Percentiles rank a stretch among this genome's conserved stretches.
phyloP scores from a whole-genome alignment of 2,329 filamentous ascomycete species.

The Ophiostoma sp. region DNA sequence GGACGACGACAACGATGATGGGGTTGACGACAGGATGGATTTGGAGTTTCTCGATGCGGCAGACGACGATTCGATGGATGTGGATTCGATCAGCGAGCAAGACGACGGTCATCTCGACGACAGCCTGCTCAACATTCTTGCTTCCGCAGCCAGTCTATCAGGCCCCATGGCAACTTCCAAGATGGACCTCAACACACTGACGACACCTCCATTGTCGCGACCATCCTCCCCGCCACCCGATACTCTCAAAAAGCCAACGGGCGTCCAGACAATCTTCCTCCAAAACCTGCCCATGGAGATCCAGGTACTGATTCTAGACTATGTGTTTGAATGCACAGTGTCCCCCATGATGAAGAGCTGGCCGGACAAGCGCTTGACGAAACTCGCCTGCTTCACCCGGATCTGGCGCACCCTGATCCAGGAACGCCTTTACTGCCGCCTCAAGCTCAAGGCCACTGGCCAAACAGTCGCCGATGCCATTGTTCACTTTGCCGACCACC shows the following conservation, averaged over 20 bases:
- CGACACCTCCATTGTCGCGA: background rate
- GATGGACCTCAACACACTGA: slow-evolving; percentile 6
- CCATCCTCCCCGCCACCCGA: background rate
- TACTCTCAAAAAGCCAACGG: background rate
- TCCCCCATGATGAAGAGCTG: slow-evolving; percentile 55
- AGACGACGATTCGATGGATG: slow-evolving; percentile 27
- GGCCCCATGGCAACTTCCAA: background rate
- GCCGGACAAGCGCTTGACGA: slow-evolving; percentile 57
- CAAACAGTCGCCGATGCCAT: slow-evolving; percentile 56
- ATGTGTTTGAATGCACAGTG: slow-evolving; percentile 63
- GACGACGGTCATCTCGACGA: slow-evolving; percentile 15
- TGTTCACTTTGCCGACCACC: slow-evolving; percentile 53
- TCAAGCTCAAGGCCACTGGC: slow-evolving; percentile 67
- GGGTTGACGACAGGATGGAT: background rate
- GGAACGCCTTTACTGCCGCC: slow-evolving; percentile 65
- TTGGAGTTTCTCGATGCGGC: background rate
- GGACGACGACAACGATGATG: background rate
- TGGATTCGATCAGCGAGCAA: slow-evolving; percentile 22
- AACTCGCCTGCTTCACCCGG: slow-evolving; percentile 56
- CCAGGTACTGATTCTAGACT: slow-evolving; percentile 65
- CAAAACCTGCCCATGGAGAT: slow-evolving; percentile 61
- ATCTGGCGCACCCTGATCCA: slow-evolving; percentile 66
- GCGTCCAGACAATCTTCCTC: slow-evolving; percentile 34
- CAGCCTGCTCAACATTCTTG: background rate
- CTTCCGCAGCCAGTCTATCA: background rate